Evolutionary conservation across 306 rosid species (phyloP), one percentile per base, ranked within the genome.

Genomic region (Notholithocarpus densiflorus): DNA sequence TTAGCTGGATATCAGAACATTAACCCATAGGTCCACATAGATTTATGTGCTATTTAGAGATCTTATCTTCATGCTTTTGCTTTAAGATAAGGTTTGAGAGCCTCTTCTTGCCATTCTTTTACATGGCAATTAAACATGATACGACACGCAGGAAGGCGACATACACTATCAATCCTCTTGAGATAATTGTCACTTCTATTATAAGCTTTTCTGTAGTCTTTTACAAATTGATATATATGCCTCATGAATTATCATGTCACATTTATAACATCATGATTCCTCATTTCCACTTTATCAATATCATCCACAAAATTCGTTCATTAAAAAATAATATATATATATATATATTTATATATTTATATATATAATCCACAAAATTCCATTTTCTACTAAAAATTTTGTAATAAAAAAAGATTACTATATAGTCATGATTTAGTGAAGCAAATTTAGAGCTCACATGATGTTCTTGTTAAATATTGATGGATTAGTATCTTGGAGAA

Each of bases 41-140:
- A 76, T 73, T 26, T 64, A 29, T 68, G 23, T 51, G 61, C 12
- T 71, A 68, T 79, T 56, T 37, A 70, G 56, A 76, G 59, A 88
- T 92, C 95, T 88, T 89, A 90, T 90, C 89, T 81, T 74, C 80
- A 81, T 57, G 37, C 56, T 80, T 83, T 19, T 52, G 53, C 64
- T 79, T 72, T 53, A 73, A 64, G 94, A 89, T 88, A 89, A 85
- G 89, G 84, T 79, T 15, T 68, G 57, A 14, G 11, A 74, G 74
- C 73, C 78, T 74, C 86, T 77, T 55, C 76, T 70, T 81, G 87
- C 71, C 87, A 88, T 53, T 80, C 84, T 81, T 84, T 82, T 70
- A 45, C 64, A 53, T 31, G 84, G 84, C 77, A 88, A 82, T 73
- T 76, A 75, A 85, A 86, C 90, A 86, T 79, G 84, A 84, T 69